Evolutionary conservation across 495 filamentous ascomycete species (phyloP), one percentile per base, ranked within the genome.

Genomic region (Acidomyces sp.): DNA sequence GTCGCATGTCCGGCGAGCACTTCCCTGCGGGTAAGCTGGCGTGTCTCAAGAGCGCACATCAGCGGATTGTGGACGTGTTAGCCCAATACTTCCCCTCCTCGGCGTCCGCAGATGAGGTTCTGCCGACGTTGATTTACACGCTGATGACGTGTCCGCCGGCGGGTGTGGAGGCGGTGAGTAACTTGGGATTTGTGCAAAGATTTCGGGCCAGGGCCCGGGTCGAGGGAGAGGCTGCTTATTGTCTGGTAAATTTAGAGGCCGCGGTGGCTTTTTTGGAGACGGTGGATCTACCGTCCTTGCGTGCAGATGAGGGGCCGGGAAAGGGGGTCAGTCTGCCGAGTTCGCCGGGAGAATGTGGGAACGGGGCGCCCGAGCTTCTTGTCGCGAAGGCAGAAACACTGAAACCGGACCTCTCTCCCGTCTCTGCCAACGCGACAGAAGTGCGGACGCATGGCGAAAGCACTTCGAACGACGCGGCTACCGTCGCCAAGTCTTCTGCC

Each of bases 221-320:
- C 12, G 81, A 90, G 34, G 90, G 90, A 19, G 92, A 96, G 58
- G 80, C 82, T 9, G 87, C 90, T 13, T 99, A 96, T 57, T 96
- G 90, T 50, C 69, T 99, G 27, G 94, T 90, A 10, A 96, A 90
- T 53, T 77, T 96, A 9, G 90, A 99, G 62, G 90, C 90, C 4
- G 79, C 88, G 34, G 85, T 96, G 31, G 82, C 78, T 38, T 99
- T 99, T 55, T 66, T 99, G n/a, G 88, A 96, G 52, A 95, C 90
- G 18, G 88, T 99, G 20, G 90, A 99, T 56, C 72, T 99, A 6
- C 82, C 86, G 11, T 93, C 79, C 33, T 69, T 99, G 9, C 77
- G 87, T 39, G 80, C 80, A n/a, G 84, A 93, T 42, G 85, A 88
- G 52, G 54, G 67, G 11, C 64, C 64, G 22, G 64, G 72, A 46